phyloP scores from a whole-genome alignment of 495 filamentous ascomycete species.

The Bombardia bombarda region DNA sequence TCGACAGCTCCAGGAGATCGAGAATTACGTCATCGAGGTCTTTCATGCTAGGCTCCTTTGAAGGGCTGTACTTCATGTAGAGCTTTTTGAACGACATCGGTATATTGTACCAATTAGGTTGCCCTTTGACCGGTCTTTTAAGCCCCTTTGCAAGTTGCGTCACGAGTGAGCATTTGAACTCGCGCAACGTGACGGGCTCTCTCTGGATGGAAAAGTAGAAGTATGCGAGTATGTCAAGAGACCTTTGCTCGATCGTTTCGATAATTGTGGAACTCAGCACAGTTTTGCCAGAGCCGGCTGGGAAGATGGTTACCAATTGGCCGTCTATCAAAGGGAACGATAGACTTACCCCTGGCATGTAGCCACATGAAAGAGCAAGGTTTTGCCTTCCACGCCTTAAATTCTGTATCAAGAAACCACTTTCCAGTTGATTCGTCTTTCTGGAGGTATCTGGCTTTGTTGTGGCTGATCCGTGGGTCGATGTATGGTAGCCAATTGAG shows the following conservation, averaged over 20 bases:
- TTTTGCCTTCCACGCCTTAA: neutral
- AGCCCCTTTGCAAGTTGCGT: neutral
- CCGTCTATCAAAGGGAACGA: too few relatives aligned
- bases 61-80: neutral
- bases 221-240: neutral
- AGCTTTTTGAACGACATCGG: neutral
- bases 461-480: neutral
- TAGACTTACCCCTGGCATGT: neutral
- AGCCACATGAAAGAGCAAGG: neutral
- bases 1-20: neutral
- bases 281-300: neutral
- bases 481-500: neutral
- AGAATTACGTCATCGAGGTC: neutral
- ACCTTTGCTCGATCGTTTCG: neutral
- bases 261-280: neutral
- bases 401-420: neutral
- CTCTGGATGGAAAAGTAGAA: neutral
- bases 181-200: neutral
- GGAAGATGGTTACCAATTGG: too few relatives aligned
- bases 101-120: neutral
- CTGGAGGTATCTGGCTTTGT: neutral
- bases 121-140: neutral
- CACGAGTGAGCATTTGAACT: neutral
- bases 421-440: neutral
- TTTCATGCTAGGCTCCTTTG: neutral